These are phyloP conservation scores for Delitschia confertaspora DNA, from an alignment of 495 filamentous ascomycete genomes.

Conservation along the genomic window DNA sequence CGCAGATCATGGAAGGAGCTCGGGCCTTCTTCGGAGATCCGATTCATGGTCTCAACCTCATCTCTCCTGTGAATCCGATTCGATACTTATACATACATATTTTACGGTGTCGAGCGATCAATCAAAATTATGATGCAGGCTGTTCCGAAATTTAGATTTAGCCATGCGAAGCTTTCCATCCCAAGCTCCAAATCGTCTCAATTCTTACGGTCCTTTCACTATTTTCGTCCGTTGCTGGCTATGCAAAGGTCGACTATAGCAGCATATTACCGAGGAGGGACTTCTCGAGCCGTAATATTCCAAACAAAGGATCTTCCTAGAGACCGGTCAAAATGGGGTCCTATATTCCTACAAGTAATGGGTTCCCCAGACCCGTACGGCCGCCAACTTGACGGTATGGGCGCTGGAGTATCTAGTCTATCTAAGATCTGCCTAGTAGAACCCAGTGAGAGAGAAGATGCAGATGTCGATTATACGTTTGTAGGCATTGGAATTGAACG, in stretches of 20 bases:
- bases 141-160: no score
- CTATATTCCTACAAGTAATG: constrained; percentile 53
- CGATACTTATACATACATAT: no score
- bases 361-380: constrained; percentile 61
- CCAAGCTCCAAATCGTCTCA: not conserved
- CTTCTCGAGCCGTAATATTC: constrained; percentile 61
- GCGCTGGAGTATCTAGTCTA: constrained; percentile 59
- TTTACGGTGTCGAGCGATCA: no score
- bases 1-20: no score
- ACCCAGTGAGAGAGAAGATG: constrained; percentile 29
- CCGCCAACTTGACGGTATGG: constrained; percentile 63
- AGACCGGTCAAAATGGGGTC: constrained; percentile 42
- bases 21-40: no score
- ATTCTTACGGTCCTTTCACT: not conserved
- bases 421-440: constrained; percentile 63
- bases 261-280: constrained; percentile 65
- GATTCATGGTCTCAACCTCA: no score
- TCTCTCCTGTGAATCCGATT: no score
- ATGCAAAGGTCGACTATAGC: constrained; percentile 40
- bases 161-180: no score
- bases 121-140: no score
- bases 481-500: constrained; percentile 56
- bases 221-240: not conserved
- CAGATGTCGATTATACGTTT: constrained; percentile 66
- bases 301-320: constrained; percentile 44